Conservation (phyloP, 1,139 yeast species). For the Blastobotrys proliferans region DNA sequence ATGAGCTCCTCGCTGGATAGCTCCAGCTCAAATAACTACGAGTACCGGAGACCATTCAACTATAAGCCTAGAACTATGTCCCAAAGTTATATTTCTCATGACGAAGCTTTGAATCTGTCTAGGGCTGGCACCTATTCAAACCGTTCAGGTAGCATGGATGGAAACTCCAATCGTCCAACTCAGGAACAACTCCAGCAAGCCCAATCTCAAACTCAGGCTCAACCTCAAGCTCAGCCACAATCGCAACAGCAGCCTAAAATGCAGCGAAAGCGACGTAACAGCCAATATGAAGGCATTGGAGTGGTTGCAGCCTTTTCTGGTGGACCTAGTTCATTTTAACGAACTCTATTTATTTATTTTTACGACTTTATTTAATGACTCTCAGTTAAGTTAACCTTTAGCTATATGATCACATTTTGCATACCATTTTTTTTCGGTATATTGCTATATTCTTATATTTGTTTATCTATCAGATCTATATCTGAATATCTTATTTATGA, state of each 20-base stretch:
- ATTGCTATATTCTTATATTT: not conserved
- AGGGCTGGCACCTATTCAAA: too few species aligned
- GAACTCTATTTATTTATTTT: not conserved
- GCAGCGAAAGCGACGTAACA: conserved; percentile 12
- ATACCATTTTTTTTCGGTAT: not conserved
- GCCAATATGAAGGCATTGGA: conserved; percentile 32
- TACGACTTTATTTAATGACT: not conserved
- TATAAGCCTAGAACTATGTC: conserved; percentile 19
- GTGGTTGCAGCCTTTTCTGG: conserved; percentile 36
- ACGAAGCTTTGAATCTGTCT: conserved; percentile 38
- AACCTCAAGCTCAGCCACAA: too few species aligned
- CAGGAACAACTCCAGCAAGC: too few species aligned
- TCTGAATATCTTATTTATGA: not conserved
- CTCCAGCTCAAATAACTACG: too few species aligned
- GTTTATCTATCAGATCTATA: too few species aligned
- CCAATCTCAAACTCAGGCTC: too few species aligned
- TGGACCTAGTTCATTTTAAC: conserved; percentile 32
- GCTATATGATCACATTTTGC: not conserved
- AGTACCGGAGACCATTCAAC: not conserved
- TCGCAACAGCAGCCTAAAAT: too few species aligned
- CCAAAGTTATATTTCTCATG: conserved; percentile 27
- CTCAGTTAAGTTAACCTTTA: too few species aligned
- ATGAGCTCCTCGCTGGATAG: too few species aligned
- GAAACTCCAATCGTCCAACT: not conserved
- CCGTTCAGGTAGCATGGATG: too few species aligned